These are phyloP conservation scores for Cordyceps cateniannulata DNA, from an alignment of 2,329 filamentous ascomycete genomes.

Conservation along the genomic window DNA sequence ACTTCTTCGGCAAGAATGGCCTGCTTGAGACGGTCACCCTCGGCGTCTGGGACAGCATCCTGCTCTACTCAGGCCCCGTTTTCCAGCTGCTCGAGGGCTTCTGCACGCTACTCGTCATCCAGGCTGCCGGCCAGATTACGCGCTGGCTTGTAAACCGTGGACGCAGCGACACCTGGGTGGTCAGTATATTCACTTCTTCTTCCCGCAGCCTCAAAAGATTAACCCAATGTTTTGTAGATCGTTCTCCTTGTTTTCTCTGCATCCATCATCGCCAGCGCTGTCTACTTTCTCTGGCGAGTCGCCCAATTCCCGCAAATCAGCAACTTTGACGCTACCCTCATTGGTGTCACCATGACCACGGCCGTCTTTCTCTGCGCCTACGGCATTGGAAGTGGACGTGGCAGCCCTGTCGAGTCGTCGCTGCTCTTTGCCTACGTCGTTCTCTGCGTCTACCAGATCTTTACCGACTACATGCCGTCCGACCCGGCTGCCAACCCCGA, in stretches of 20 bases:
- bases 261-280: slow-evolving; percentile 84
- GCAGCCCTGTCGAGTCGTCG: slow-evolving; percentile 92
- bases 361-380: slow-evolving; percentile 89
- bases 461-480: slow-evolving; percentile 92
- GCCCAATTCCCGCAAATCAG: slow-evolving; percentile 88
- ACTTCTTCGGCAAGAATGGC: slow-evolving; percentile 83
- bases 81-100: slow-evolving; percentile 96
- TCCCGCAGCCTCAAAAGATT: slow-evolving; percentile 14
- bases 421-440: slow-evolving; percentile 94
- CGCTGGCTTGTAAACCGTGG: slow-evolving; percentile 91
- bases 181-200: slow-evolving; percentile 36
- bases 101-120: slow-evolving; percentile 91
- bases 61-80: slow-evolving; percentile 86
- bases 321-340: slow-evolving; percentile 86
- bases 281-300: slow-evolving; percentile 95
- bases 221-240: slow-evolving; percentile 53
- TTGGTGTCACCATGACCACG: slow-evolving; percentile 87
- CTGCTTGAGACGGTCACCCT: slow-evolving; percentile 74
- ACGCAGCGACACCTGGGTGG: slow-evolving; percentile 94
- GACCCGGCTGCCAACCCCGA: slow-evolving; percentile 51
- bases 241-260: slow-evolving; percentile 80
- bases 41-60: slow-evolving; percentile 79
- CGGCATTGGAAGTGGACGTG: slow-evolving; percentile 87
- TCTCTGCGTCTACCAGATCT: slow-evolving; percentile 98
- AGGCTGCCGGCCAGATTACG: slow-evolving; percentile 89